phyloP scores from a whole-genome alignment of 139 green algal species.

The Chlorella sp. region DNA sequence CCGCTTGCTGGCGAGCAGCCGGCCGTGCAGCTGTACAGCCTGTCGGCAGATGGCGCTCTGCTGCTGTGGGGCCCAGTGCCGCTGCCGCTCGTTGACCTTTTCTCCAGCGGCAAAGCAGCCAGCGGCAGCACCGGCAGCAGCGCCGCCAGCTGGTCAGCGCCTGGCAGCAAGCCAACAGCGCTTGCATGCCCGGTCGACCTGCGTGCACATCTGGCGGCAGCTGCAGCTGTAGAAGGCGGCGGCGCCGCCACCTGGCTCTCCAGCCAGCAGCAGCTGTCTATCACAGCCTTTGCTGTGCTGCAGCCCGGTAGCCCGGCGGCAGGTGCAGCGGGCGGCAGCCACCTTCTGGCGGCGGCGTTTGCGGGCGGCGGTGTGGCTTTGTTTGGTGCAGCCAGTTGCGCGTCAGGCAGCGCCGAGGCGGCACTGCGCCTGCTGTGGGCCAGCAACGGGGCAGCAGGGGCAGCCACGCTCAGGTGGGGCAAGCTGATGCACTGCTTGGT shows the following conservation, averaged over 20 bases:
- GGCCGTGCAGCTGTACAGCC: conserved; percentile 11
- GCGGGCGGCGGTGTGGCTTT: neutral
- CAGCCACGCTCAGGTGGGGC: neutral
- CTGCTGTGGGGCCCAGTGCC: conserved; percentile 24
- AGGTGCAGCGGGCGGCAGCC: neutral
- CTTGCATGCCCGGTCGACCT: neutral
- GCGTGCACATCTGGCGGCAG: neutral
- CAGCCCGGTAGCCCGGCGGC: neutral
- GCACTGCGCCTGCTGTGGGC: conserved; percentile 7
- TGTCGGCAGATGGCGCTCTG: conserved; percentile 36
- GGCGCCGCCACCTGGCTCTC: neutral
- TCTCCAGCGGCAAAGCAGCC: neutral
- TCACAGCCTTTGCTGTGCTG: conserved; percentile 6
- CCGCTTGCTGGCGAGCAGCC: neutral
- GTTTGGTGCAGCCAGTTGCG: neutral
- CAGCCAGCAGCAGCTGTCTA: neutral
- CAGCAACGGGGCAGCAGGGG: no score
- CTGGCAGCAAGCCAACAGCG: neutral
- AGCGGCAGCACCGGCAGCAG: neutral
- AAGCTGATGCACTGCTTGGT: neutral
- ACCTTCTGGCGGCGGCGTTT: conserved; percentile 5
- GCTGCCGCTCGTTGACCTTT: conserved; percentile 13
- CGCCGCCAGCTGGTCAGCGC: neutral
- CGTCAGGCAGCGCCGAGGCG: neutral
- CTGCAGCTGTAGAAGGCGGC: neutral